These are phyloP conservation scores for Ochromonadaceae sp. DNA, from an alignment of 352 stramenopile species.

Conservation along the genomic window DNA sequence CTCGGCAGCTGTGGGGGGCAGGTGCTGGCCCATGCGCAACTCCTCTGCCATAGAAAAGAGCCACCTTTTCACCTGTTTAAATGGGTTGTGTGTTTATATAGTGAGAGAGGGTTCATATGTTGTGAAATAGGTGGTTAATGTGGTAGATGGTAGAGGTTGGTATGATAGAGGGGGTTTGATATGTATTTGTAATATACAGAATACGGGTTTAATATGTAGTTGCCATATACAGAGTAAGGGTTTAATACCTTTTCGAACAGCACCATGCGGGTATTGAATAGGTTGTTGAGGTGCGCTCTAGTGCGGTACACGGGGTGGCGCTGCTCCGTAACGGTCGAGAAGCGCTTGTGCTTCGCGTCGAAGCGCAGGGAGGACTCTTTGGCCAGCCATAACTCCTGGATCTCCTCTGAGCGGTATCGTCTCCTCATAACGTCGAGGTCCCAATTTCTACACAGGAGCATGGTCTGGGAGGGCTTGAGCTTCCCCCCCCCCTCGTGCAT, in stretches of 20 bases:
- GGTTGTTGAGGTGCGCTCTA: slow-evolving; percentile 28
- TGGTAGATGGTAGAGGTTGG: too few species aligned
- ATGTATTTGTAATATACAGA: too few species aligned
- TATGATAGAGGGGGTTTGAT: too few species aligned
- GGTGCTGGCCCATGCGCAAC: slow-evolving; percentile 20
- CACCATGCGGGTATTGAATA: background rate
- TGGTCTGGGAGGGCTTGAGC: slow-evolving; percentile 45
- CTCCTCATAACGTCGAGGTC: slow-evolving; percentile 60
- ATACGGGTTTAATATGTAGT: too few species aligned
- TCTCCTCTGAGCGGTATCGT: slow-evolving; percentile 66
- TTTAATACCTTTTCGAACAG: background rate
- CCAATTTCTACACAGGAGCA: slow-evolving; percentile 76
- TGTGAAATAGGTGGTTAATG: too few species aligned
- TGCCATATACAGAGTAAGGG: too few species aligned
- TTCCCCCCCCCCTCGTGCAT: slow-evolving; percentile 49
- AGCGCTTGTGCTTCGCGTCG: slow-evolving; percentile 59
- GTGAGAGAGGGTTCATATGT: too few species aligned
- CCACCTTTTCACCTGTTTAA: background rate
- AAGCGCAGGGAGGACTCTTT: slow-evolving; percentile 62
- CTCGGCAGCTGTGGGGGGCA: background rate
- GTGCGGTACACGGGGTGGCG: slow-evolving; percentile 73
- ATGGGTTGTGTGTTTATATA: too few species aligned
- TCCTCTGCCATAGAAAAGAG: slow-evolving; percentile 10
- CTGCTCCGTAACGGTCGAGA: slow-evolving; percentile 65
- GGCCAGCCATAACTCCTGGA: slow-evolving; percentile 77